These are phyloP conservation scores for Senna tora DNA, from an alignment of 306 rosid genomes.

Conservation along the genomic window DNA sequence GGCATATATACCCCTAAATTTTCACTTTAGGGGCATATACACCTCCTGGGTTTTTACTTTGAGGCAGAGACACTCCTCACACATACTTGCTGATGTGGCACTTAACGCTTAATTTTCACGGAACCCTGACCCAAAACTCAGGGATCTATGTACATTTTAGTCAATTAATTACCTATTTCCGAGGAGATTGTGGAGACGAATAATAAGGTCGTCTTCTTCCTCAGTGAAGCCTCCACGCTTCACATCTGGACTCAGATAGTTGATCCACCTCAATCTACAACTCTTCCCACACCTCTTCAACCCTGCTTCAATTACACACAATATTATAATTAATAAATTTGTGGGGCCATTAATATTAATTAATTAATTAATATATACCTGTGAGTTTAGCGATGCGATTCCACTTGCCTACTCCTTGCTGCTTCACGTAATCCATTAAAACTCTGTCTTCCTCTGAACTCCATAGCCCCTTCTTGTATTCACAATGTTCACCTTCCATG, in stretches of 20 bases:
- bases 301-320: conserved; percentile 29
- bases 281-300: conserved; percentile 70
- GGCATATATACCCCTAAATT: no score
- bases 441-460: conserved; percentile 55
- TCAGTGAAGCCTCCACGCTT: conserved; percentile 61
- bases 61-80: no score
- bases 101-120: no score
- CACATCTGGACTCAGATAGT: conserved; percentile 59
- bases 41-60: no score
- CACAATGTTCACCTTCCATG: conserved; percentile 47
- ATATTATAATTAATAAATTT: no score
- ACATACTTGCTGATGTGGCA: no score
- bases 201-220: conserved; percentile 65
- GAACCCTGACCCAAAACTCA: no score
- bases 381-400: conserved; percentile 54
- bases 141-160: no score
- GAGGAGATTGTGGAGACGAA: conserved; percentile 68
- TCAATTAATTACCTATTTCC: conserved; percentile 55
- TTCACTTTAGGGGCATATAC: no score
- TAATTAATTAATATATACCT: no score
- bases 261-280: conserved; percentile 71
- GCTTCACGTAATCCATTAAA: conserved; percentile 46
- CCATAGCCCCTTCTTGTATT: conserved; percentile 59
- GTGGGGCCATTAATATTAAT: no score
- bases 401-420: conserved; percentile 68